Percentiles rank a stretch among this genome's conserved stretches.
phyloP scores from a whole-genome alignment of 306 rosid genomes.

The Ziziphus jujuba region DNA sequence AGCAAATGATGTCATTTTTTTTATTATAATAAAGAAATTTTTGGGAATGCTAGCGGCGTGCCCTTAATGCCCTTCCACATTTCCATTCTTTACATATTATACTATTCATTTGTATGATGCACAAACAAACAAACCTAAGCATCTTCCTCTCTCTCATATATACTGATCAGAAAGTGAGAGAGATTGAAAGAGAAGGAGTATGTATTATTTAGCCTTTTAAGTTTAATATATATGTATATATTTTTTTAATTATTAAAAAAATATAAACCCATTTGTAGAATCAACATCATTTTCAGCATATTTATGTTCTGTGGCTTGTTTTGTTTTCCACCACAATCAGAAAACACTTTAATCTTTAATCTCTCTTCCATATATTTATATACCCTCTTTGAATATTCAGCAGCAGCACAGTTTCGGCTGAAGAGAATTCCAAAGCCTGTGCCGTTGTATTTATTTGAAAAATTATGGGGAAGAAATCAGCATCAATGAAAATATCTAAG shows the following conservation, averaged over 20 bases:
- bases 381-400: conserved; percentile 49
- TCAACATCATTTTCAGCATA: conserved; percentile 56
- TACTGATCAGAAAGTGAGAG: conserved; percentile 10
- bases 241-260: not conserved
- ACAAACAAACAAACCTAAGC: conserved; percentile 42
- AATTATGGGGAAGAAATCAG: conserved; percentile 42
- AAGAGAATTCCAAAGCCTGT: conserved; percentile 50
- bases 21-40: not conserved
- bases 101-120: too few species aligned
- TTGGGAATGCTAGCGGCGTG: conserved; percentile 53
- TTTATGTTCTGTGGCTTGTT: conserved; percentile 20
- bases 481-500: conserved; percentile 22
- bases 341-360: conserved; percentile 24
- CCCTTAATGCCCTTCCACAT: conserved; percentile 53
- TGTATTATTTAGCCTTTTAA: not conserved
- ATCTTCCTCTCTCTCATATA: conserved; percentile 35
- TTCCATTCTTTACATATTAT: not conserved
- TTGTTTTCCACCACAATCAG: conserved; percentile 24
- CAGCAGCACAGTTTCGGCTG: conserved; percentile 24
- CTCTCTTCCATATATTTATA: conserved; percentile 39
- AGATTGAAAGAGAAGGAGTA: not conserved
- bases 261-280: conserved; percentile 1
- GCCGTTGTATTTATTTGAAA: conserved; percentile 30
- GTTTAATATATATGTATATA: conserved; percentile 2
- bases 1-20: conserved; percentile 8